Conservation (phyloP, 805 yeast species). For the Saccharomycopsis oosterbeekiorum region DNA sequence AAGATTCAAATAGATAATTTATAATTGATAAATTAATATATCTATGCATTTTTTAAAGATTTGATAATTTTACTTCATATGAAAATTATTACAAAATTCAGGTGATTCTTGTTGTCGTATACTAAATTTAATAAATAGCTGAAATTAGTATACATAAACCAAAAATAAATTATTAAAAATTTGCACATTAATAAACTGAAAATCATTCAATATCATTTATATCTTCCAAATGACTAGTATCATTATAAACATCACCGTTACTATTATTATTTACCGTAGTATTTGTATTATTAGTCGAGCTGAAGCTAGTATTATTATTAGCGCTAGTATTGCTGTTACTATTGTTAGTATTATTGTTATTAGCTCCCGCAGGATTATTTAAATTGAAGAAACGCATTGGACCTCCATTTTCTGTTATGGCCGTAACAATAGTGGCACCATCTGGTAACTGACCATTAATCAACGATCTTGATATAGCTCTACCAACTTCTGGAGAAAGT, state of each 20-base stretch:
- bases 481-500: not conserved
- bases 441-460: not conserved
- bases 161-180: not conserved
- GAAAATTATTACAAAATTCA: not conserved
- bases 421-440: not conserved
- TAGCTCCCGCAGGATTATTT: not conserved
- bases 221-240: not conserved
- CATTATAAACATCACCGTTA: not conserved
- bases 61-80: not conserved
- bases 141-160: not conserved
- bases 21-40: too few relatives aligned
- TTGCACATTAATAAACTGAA: not conserved
- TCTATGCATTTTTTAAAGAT: too few relatives aligned
- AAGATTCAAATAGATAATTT: slow-evolving; percentile 32
- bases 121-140: not conserved
- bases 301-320: not conserved
- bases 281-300: not conserved
- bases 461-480: not conserved
- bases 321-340: not conserved
- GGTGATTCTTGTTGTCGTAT: not conserved
- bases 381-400: not conserved
- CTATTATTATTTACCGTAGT: not conserved
- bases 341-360: not conserved
- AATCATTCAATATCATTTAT: not conserved
- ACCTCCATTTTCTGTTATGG: not conserved